Evolutionary conservation across 1,284 basidiomycete genomes (phyloP), one percentile per base, ranked within the genome.

Genomic region (Chondrostereum purpureum): DNA sequence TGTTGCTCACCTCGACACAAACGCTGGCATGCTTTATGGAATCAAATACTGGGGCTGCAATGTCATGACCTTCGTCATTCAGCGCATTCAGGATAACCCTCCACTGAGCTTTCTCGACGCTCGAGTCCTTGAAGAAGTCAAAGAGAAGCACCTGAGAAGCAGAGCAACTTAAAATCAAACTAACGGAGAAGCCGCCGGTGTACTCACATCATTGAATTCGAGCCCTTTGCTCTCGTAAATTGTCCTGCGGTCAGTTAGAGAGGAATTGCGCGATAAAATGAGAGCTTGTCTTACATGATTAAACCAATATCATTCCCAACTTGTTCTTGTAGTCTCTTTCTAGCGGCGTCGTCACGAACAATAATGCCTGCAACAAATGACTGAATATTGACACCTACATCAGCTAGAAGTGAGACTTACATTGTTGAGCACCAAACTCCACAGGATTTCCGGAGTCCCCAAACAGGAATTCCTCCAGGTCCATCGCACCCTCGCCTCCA

Each of bases 211-310:
- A 51, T 85, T 73, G 55, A 86, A 86, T 55, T 86, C 84, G 0
- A 86, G 63, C 1, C 85, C 84, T 58, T 88, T 88, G 67, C 76
- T 79, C 42, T 88, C 80, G 49, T 83, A 83, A 0, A 86, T 58
- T 0, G 84, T 87, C 66, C 83, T 85, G 33, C 27, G 33, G 33
- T 1, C 19, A 20, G 4, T 35, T 21, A 24, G 42, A 11, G 20
- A 43, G 3, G 52, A 42, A 44, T n/a, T 11, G 37, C 11, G 21
- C 11, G n/a, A 39, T n/a, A n/a, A 46, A 11, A 13, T 34, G 16
- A 21, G 11, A n/a, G 33, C 5, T 48, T 4, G 14, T 13, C 11
- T 49, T 48, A 83, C 83, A 85, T 66, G 36, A 86, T 75, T 2
- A 81, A 46, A 11, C 79, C 81, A 16, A 80, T 71, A 47, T n/a